Evolutionary conservation across 2,329 filamentous ascomycete genomes (phyloP).

Genomic region (Chrysoporthe deuterocubensis): DNA sequence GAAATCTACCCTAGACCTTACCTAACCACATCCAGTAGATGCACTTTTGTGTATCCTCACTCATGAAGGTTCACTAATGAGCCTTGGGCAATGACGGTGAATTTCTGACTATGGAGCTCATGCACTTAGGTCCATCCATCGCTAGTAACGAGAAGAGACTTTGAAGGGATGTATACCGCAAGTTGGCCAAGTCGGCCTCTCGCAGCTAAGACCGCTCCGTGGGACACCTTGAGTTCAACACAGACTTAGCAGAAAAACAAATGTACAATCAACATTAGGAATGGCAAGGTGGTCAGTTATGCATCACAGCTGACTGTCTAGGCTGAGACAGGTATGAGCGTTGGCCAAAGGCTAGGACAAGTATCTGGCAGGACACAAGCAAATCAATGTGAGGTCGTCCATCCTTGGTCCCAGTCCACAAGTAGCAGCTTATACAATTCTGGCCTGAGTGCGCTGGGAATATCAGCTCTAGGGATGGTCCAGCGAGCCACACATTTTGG

Average conservation of each 20-base stretch:
- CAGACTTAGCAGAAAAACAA: not conserved
- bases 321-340: not conserved
- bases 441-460: too few species aligned
- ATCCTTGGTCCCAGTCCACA: too few species aligned
- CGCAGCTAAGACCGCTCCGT: not conserved
- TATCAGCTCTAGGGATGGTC: too few species aligned
- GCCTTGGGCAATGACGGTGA: too few species aligned
- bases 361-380: too few species aligned
- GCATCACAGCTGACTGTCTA: not conserved
- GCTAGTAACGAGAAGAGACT: not conserved
- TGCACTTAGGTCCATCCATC: not conserved
- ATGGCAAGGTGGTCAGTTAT: not conserved
- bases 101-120: not conserved
- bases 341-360: not conserved
- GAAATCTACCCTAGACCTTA: not conserved
- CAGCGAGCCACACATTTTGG: too few species aligned
- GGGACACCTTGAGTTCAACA: not conserved
- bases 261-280: not conserved
- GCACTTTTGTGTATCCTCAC: not conserved
- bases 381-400: too few species aligned
- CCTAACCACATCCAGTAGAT: too few species aligned
- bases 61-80: not conserved
- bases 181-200: not conserved
- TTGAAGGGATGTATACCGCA: not conserved
- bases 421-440: too few species aligned